Evolutionary conservation across 257 asterid genomes (phyloP).

Genomic region (Coffea eugenioides): DNA sequence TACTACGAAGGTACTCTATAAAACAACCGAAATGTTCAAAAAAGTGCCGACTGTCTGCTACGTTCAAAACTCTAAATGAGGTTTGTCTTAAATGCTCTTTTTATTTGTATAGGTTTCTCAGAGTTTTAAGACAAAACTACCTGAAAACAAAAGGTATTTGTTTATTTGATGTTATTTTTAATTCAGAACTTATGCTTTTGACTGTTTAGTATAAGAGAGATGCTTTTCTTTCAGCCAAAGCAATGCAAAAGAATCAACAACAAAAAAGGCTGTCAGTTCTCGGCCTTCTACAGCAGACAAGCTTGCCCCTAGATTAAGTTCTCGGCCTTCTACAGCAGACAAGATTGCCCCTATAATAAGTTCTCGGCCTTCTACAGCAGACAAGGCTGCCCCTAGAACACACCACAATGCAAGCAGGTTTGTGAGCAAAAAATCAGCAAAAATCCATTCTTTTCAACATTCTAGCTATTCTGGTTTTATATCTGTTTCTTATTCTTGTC

Average conservation of each 20-base stretch:
- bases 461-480: slow-evolving; percentile 16
- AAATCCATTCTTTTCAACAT: not conserved
- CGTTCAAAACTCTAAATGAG: slow-evolving; percentile 1
- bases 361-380: slow-evolving; percentile 31
- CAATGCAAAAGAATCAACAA: slow-evolving; percentile 33
- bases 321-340: slow-evolving; percentile 2
- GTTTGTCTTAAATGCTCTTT: not conserved
- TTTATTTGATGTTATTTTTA: slow-evolving; percentile 9
- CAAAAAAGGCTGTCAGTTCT: slow-evolving; percentile 20
- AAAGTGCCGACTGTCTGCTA: not conserved
- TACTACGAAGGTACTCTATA: not conserved
- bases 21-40: not conserved
- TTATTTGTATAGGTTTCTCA: slow-evolving; percentile 31
- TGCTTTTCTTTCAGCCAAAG: slow-evolving; percentile 23
- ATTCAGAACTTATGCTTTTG: slow-evolving; percentile 2
- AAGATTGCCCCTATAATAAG: slow-evolving; percentile 28
- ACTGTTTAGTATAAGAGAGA: not conserved
- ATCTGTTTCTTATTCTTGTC: slow-evolving; percentile 4
- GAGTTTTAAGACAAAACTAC: slow-evolving; percentile 30
- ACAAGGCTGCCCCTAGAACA: slow-evolving; percentile 28
- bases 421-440: slow-evolving; percentile 5
- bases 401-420: slow-evolving; percentile 53
- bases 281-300: slow-evolving; percentile 34
- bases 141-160: slow-evolving; percentile 52
- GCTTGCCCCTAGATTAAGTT: slow-evolving; percentile 16